Evolutionary conservation across 768 basidiomycete genomes (phyloP).

Genomic region (Melanogaster broomeanus): DNA sequence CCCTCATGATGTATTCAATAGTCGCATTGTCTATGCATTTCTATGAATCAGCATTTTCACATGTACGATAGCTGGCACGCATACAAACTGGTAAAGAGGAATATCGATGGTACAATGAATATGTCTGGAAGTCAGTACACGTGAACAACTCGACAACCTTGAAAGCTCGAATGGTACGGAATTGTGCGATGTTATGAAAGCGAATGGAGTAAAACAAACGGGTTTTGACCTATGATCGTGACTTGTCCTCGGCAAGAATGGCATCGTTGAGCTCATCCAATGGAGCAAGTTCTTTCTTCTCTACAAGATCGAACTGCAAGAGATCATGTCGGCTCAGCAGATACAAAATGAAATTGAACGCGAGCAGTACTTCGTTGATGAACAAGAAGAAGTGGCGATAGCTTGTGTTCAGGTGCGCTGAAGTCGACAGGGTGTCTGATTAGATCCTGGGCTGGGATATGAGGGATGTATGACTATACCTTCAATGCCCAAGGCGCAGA

Average conservation of each 20-base stretch:
- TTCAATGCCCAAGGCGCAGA: slow-evolving; percentile 97
- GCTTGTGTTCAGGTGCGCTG: slow-evolving; percentile 97
- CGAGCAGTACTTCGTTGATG: slow-evolving; percentile 79
- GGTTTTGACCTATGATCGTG: slow-evolving; percentile 18
- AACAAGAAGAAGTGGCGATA: slow-evolving; percentile 98
- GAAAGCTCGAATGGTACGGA: not conserved
- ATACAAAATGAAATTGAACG: not conserved
- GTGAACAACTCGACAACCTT: not conserved
- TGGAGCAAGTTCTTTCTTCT: slow-evolving; percentile 94
- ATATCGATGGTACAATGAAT: slow-evolving; percentile 10
- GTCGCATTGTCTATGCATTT: not conserved
- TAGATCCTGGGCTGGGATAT: not conserved
- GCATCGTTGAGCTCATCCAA: slow-evolving; percentile 95
- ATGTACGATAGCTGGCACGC: slow-evolving; percentile 2
- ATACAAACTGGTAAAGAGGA: slow-evolving; percentile 14
- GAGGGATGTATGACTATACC: slow-evolving; percentile 47
- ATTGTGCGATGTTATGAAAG: not conserved
- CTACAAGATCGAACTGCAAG: slow-evolving; percentile 85
- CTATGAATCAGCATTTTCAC: not conserved
- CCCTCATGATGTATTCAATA: not conserved
- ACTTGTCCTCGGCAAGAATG: slow-evolving; percentile 64
- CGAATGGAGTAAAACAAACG: not conserved
- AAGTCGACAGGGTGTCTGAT: not conserved
- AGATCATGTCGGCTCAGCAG: slow-evolving; percentile 3
- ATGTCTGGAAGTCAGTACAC: not conserved